A percentile compares a stretch with the other conserved stretches of the same genome.
Conservation (phyloP, 768 basidiomycete genomes). For the Mycena metata region DNA sequence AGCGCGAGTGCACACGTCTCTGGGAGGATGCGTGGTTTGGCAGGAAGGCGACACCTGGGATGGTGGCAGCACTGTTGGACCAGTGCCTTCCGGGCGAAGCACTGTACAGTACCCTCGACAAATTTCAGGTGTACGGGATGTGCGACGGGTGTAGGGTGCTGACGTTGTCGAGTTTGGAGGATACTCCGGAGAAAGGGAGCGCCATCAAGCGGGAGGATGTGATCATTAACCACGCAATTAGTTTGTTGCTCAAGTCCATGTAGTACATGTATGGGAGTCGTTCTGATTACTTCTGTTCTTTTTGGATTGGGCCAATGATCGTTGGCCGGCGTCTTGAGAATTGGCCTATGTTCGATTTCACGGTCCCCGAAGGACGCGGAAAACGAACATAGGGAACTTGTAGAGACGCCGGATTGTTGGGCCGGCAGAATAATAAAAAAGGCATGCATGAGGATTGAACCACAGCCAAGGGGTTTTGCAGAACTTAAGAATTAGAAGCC, state of each 20-base stretch:
- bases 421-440: no score
- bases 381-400: no score
- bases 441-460: no score
- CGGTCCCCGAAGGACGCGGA: no score
- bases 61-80: neutral
- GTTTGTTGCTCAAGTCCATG: neutral
- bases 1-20: neutral
- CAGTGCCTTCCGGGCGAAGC: neutral
- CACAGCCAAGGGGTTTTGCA: no score
- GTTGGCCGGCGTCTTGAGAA: no score
- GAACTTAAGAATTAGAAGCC: no score
- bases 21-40: conserved; percentile 4
- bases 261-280: neutral
- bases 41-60: neutral
- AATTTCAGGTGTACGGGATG: neutral
- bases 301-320: no score
- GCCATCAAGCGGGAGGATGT: neutral
- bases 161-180: neutral
- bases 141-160: neutral
- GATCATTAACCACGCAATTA: neutral
- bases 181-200: neutral
- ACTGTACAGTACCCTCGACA: neutral
- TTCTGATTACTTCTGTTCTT: no score
- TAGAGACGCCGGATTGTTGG: no score
- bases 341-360: no score